Percentiles rank a stretch among this genome's conserved stretches.
Evolutionary conservation across 805 yeast species (phyloP).

Genomic region (Starmera dryadoides): DNA sequence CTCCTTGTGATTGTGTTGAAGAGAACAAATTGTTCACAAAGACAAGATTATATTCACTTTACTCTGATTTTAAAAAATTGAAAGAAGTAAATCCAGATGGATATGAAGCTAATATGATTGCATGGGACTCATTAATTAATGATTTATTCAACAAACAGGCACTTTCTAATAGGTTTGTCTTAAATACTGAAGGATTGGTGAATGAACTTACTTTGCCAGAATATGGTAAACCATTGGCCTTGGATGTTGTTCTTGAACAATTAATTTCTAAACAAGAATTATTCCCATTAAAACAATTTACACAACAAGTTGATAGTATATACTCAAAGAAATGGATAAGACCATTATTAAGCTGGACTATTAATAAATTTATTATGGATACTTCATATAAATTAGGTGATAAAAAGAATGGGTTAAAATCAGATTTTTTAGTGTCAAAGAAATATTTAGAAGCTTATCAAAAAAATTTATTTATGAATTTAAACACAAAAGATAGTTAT

Average conservation of each 20-base stretch:
- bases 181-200: constrained; percentile 20
- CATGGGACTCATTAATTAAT: constrained; percentile 27
- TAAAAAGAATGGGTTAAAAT: constrained; percentile 8
- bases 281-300: constrained; percentile 19
- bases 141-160: constrained; percentile 8
- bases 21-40: constrained; percentile 20
- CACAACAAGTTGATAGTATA: constrained; percentile 10
- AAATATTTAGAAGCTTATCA: constrained; percentile 10
- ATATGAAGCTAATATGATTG: constrained; percentile 29
- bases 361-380: constrained; percentile 15
- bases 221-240: constrained; percentile 27
- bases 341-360: constrained; percentile 16
- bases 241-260: constrained; percentile 27
- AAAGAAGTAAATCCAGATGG: constrained; percentile 33
- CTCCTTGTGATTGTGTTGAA: constrained; percentile 11
- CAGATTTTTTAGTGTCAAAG: constrained; percentile 14
- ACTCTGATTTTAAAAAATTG: constrained; percentile 29
- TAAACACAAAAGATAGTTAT: constrained; percentile 1
- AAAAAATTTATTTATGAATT: constrained; percentile 3
- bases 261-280: constrained; percentile 22
- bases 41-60: constrained; percentile 31
- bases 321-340: constrained; percentile 16
- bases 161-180: constrained; percentile 12
- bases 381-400: constrained; percentile 15
- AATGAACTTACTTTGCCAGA: constrained; percentile 20